Evolutionary conservation across 768 basidiomycete genomes (phyloP).

Genomic region (Mycena latifolia): DNA sequence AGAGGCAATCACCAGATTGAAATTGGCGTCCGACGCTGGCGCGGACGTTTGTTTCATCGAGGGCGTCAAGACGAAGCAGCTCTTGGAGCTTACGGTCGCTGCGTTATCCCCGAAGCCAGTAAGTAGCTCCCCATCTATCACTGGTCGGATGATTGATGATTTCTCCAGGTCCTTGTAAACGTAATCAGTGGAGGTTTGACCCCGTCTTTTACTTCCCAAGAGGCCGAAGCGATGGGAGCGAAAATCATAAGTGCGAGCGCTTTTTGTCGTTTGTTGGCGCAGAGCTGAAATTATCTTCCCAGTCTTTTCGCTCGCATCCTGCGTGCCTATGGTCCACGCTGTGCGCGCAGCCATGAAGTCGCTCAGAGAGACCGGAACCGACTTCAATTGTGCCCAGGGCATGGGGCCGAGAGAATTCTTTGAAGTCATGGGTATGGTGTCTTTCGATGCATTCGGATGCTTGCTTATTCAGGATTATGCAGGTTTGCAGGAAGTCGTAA

Average conservation of each 20-base stretch:
- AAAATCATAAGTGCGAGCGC: conserved; percentile 77
- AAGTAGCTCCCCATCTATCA: conserved; percentile 28
- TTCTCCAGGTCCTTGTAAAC: conserved; percentile 73
- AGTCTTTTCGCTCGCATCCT: conserved; percentile 85
- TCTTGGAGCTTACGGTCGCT: conserved; percentile 72
- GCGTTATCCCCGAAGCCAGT: conserved; percentile 81
- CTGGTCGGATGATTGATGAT: not conserved
- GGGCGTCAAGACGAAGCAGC: conserved; percentile 77
- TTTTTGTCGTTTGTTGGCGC: not conserved
- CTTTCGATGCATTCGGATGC: not conserved
- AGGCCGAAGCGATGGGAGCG: conserved; percentile 78
- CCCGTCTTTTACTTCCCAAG: conserved; percentile 76
- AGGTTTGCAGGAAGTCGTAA: conserved; percentile 16
- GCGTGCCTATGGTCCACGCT: conserved; percentile 83
- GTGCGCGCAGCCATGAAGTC: conserved; percentile 82
- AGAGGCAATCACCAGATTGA: conserved; percentile 74
- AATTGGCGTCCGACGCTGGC: conserved; percentile 78
- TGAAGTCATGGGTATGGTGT: conserved; percentile 74
- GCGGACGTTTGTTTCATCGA: conserved; percentile 89
- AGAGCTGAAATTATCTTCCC: not conserved
- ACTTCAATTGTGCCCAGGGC: conserved; percentile 67
- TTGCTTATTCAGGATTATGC: not conserved
- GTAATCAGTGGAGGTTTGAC: conserved; percentile 85
- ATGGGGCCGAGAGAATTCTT: conserved; percentile 88
- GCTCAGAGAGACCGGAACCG: conserved; percentile 83